Evolutionary conservation across 768 basidiomycete species (phyloP).

Genomic region (Terana coerulea): DNA sequence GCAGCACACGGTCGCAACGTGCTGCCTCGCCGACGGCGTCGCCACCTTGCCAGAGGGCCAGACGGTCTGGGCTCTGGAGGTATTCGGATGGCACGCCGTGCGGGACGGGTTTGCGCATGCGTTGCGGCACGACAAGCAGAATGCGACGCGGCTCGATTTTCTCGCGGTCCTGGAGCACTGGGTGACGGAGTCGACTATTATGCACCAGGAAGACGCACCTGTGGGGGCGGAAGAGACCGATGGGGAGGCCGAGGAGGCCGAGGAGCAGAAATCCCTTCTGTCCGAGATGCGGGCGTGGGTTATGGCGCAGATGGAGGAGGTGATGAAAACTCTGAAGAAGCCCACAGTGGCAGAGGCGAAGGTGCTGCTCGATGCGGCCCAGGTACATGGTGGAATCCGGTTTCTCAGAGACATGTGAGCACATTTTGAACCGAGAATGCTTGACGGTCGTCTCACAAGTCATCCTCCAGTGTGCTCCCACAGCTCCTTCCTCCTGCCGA

Average conservation of each 20-base stretch:
- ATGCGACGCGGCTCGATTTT: constrained; percentile 1
- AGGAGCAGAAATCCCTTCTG: neutral
- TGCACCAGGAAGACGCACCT: neutral
- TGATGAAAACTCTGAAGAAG: neutral
- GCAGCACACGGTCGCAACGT: constrained; percentile 7
- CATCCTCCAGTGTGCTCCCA: constrained; percentile 2
- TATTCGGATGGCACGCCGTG: constrained; percentile 12
- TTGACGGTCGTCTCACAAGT: neutral
- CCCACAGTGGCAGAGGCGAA: neutral
- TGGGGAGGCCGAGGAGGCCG: too few relatives aligned
- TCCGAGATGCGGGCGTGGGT: neutral
- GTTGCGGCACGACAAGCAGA: neutral
- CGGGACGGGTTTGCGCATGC: neutral
- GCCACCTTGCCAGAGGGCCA: neutral
- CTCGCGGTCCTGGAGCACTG: neutral
- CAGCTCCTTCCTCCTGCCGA: neutral
- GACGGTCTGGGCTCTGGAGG: constrained; percentile 2
- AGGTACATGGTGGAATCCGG: neutral
- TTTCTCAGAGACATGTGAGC: constrained; percentile 2
- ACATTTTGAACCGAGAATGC: too few relatives aligned
- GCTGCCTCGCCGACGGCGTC: neutral
- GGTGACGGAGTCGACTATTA: neutral
- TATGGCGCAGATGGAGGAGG: neutral
- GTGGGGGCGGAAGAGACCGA: too few relatives aligned
- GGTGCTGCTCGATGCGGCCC: neutral